Base-by-base conservation (phyloP, 176 grass and related monocot genomes). In the Avena insularis region DNA sequence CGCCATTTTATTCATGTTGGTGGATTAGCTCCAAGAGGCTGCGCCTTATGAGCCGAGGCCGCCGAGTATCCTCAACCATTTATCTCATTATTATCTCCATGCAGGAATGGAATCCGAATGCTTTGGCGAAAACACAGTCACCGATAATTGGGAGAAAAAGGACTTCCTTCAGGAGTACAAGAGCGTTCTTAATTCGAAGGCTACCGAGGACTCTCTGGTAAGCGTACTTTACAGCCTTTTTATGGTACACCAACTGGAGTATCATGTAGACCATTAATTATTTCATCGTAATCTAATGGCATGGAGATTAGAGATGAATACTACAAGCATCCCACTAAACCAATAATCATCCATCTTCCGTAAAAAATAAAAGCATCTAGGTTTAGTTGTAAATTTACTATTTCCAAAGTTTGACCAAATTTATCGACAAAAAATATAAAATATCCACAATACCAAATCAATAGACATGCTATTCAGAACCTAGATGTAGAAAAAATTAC, bases 121-220 rank as follows among this genome's bases (percentile, higher is more conserved):
- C 85, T 90, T 97, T 63, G 55, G 87, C 7, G 87, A 90, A 76
- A 92, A 83, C 3, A 25, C 51, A 0, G 46, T 53, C 7, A 13
- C 17, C 2, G 87, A 83, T 11, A 85, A 79, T 61, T 59, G 92
- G 76, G 95, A 93, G 47, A 86, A 13, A 40, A 93, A 93, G 70
- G 17, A 83, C 33, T 95, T 93, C 54, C 87, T 92, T 11, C 89
- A 95, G 60, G 83, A 80, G 29, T 75, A 91, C 83, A 95, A 91
- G 77, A 90, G 89, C 40, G 83, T 95, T 4, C 85, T 97, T 49
- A 93, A 95, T 53, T 93, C 89, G 0, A 97, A 95, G 89, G 69
- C 93, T 46, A 87, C 36, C 4, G 91, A 97, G 64, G 95, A 98
- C 73, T 90, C 86, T 49, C 36, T 98, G 88, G 95, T 98, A 93